phyloP scores from a whole-genome alignment of 2,329 filamentous ascomycete genomes.

The Pestalotiopsis sp. region DNA sequence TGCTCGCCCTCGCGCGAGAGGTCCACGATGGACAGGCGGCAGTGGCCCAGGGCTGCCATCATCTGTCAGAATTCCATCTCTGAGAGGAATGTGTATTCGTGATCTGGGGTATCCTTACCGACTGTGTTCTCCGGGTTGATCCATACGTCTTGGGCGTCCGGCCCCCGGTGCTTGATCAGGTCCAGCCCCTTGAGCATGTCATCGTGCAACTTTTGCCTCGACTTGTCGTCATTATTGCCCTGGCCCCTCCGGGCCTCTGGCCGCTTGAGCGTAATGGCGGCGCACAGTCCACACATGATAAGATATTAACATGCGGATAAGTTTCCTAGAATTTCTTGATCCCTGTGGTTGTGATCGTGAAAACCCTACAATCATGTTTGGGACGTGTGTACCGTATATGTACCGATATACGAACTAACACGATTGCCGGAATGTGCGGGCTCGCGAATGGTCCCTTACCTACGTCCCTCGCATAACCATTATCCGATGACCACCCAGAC shows the following conservation, averaged over 20 bases:
- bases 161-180: not conserved
- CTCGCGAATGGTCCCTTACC: too few relatives aligned
- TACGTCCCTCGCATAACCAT: too few relatives aligned
- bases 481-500: not conserved
- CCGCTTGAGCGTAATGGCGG: not conserved
- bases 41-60: slow-evolving; percentile 41
- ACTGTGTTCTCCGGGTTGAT: not conserved
- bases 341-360: too few relatives aligned
- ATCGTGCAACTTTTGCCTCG: not conserved
- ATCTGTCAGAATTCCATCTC: too few relatives aligned
- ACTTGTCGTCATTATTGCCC: not conserved
- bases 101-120: not conserved
- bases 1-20: slow-evolving; percentile 46
- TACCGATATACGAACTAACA: too few relatives aligned
- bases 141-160: not conserved
- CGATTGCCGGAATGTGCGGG: too few relatives aligned
- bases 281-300: slow-evolving; percentile 2
- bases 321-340: too few relatives aligned
- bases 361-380: too few relatives aligned
- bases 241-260: not conserved
- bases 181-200: not conserved
- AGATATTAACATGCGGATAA: not conserved
- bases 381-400: too few relatives aligned
- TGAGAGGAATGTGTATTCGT: too few relatives aligned
- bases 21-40: slow-evolving; percentile 54